Evolutionary conservation across 306 rosid genomes (phyloP).

Genomic region (Ammopiptanthus mongolicus): DNA sequence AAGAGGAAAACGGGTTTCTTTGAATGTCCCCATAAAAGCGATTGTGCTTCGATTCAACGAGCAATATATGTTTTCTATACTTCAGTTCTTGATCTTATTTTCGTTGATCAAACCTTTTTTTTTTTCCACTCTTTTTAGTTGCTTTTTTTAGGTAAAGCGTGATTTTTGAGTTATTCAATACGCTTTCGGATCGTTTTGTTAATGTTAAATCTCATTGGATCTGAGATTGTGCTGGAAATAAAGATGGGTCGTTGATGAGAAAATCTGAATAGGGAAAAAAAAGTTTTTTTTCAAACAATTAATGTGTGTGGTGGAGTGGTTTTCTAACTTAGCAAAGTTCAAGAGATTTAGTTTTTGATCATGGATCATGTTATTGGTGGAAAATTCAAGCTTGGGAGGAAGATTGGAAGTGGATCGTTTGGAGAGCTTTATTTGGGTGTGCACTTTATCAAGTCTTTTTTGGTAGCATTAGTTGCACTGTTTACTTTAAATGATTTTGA

Average conservation of each 20-base stretch:
- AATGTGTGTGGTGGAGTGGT: slow-evolving; percentile 22
- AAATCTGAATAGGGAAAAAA: background rate
- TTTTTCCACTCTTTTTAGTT: background rate
- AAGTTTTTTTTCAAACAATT: background rate
- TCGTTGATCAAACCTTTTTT: slow-evolving; percentile 14
- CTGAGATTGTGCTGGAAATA: slow-evolving; percentile 40
- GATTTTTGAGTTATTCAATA: slow-evolving; percentile 18
- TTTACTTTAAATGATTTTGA: slow-evolving; percentile 12
- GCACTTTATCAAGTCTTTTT: slow-evolving; percentile 16
- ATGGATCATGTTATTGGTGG: slow-evolving; percentile 95
- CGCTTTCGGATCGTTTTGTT: slow-evolving; percentile 33
- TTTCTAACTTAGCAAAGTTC: slow-evolving; percentile 28
- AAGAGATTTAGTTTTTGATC: slow-evolving; percentile 41
- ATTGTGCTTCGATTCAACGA: slow-evolving; percentile 25
- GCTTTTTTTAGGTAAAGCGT: slow-evolving; percentile 3
- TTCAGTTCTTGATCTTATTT: slow-evolving; percentile 24
- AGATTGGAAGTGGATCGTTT: slow-evolving; percentile 95
- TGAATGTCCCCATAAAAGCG: slow-evolving; percentile 23
- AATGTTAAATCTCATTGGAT: slow-evolving; percentile 38
- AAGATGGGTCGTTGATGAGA: slow-evolving; percentile 25
- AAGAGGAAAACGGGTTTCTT: slow-evolving; percentile 22
- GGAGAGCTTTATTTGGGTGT: slow-evolving; percentile 94
- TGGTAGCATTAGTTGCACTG: slow-evolving; percentile 5
- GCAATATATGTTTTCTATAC: slow-evolving; percentile 18
- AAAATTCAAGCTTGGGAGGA: slow-evolving; percentile 92